Conservation (phyloP, 768 basidiomycete species). For the Leccinum fibrillosum region DNA sequence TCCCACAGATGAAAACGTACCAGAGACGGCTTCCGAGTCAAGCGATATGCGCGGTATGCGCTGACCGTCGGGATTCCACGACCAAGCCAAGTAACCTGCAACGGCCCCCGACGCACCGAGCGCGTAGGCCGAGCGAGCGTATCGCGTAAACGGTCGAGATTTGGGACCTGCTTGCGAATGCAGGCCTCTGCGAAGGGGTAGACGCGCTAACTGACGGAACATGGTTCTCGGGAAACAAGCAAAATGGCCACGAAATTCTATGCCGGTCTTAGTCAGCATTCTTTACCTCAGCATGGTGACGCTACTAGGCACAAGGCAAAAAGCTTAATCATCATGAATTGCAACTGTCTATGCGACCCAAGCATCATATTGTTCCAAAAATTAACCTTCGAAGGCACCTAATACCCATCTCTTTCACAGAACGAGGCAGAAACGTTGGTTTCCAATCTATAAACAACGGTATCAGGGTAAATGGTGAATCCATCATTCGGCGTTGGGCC, state of each 20-base stretch:
- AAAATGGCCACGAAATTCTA: constrained; percentile 20
- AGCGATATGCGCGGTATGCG: constrained; percentile 47
- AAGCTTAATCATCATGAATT: too few species aligned
- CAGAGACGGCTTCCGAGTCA: constrained; percentile 37
- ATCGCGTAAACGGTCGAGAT: constrained; percentile 18
- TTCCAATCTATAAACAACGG: not conserved
- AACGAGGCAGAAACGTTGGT: not conserved
- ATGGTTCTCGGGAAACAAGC: constrained; percentile 32
- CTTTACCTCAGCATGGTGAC: constrained; percentile 17
- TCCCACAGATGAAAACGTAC: constrained; percentile 17
- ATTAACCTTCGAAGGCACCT: too few species aligned
- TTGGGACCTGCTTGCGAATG: constrained; percentile 40
- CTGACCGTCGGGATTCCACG: constrained; percentile 38
- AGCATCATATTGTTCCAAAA: too few species aligned
- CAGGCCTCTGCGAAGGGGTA: constrained; percentile 50
- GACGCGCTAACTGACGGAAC: constrained; percentile 53
- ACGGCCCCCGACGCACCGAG: constrained; percentile 45
- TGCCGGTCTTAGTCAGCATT: constrained; percentile 20
- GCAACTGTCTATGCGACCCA: too few species aligned
- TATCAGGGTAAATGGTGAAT: not conserved
- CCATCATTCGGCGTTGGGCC: not conserved
- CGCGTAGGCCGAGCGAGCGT: constrained; percentile 31
- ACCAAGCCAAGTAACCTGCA: constrained; percentile 49
- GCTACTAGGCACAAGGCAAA: too few species aligned
- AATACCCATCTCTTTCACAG: not conserved